phyloP scores from a whole-genome alignment of 441 rosid genomes.

The Syzygium syzygioides region DNA sequence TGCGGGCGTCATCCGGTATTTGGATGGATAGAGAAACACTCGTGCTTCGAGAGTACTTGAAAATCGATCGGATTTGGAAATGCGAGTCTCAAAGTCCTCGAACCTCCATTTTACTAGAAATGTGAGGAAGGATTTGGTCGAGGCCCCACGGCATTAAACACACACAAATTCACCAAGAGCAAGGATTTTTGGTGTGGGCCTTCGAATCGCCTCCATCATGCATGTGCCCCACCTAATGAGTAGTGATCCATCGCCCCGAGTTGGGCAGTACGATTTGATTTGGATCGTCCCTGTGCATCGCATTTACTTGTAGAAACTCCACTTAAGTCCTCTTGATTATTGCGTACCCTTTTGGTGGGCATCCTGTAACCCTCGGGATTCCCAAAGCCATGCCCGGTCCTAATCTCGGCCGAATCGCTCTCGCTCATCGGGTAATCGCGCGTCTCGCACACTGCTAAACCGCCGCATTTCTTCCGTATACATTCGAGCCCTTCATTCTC shows the following conservation, averaged over 20 bases:
- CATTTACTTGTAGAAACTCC: neutral
- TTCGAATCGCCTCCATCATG: neutral
- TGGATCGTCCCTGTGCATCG: neutral
- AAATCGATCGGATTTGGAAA: neutral
- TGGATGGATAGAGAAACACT: no score
- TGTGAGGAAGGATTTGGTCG: neutral
- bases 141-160: neutral
- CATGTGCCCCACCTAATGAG: neutral
- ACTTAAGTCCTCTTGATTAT: neutral
- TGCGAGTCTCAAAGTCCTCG: neutral
- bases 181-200: neutral
- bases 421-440: neutral
- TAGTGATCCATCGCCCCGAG: neutral
- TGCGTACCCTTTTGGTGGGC: neutral
- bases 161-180: neutral
- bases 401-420: neutral
- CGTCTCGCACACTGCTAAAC: neutral
- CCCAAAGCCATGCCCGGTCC: neutral
- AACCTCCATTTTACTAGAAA: neutral
- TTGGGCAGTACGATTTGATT: neutral
- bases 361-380: neutral
- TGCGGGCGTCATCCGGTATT: rapidly evolving
- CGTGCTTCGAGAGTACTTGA: neutral
- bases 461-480: neutral
- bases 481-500: neutral